These are phyloP conservation scores for Rhizopus delemar DNA, from an alignment of 371 early-diverging fungal species.

Conservation along the genomic window DNA sequence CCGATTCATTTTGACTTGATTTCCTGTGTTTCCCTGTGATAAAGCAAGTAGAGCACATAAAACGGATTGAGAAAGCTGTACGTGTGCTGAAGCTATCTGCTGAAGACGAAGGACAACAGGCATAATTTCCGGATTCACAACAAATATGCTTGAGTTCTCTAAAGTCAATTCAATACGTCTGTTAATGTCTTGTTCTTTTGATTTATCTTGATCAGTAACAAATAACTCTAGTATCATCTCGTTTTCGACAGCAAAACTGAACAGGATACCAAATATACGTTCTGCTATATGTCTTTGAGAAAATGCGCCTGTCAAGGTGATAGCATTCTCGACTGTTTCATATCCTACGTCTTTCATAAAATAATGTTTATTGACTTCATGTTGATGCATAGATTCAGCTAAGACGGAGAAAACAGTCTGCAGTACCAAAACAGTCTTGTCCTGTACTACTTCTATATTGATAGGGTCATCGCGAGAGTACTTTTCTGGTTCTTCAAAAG, in stretches of 20 bases:
- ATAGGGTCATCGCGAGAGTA: slow-evolving; percentile 31
- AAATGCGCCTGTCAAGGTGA: slow-evolving; percentile 62
- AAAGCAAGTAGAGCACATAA: slow-evolving; percentile 53
- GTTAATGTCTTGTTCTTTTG: background rate
- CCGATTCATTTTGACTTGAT: slow-evolving; percentile 65
- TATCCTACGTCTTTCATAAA: slow-evolving; percentile 62
- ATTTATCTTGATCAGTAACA: slow-evolving; percentile 16
- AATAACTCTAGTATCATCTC: slow-evolving; percentile 52
- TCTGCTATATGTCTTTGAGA: slow-evolving; percentile 36
- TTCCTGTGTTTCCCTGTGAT: slow-evolving; percentile 58
- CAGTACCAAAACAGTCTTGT: slow-evolving; percentile 39
- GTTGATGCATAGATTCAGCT: slow-evolving; percentile 61
- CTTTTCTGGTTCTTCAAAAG: slow-evolving; percentile 42
- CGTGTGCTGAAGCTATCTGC: slow-evolving; percentile 33
- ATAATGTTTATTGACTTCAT: slow-evolving; percentile 54
- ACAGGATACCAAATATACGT: slow-evolving; percentile 60
- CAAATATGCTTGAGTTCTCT: slow-evolving; percentile 25
- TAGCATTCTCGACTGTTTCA: slow-evolving; percentile 59
- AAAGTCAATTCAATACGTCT: slow-evolving; percentile 29
- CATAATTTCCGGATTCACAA: slow-evolving; percentile 61
- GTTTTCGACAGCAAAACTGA: slow-evolving; percentile 65
- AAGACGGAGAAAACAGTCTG: slow-evolving; percentile 56
- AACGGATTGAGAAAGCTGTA: slow-evolving; percentile 43
- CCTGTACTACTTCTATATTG: slow-evolving; percentile 20
- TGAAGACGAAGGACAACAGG: slow-evolving; percentile 58